Evolutionary conservation across 495 filamentous ascomycete species (phyloP), one percentile per base, ranked within the genome.

Genomic region (Penicillium coprophilum): DNA sequence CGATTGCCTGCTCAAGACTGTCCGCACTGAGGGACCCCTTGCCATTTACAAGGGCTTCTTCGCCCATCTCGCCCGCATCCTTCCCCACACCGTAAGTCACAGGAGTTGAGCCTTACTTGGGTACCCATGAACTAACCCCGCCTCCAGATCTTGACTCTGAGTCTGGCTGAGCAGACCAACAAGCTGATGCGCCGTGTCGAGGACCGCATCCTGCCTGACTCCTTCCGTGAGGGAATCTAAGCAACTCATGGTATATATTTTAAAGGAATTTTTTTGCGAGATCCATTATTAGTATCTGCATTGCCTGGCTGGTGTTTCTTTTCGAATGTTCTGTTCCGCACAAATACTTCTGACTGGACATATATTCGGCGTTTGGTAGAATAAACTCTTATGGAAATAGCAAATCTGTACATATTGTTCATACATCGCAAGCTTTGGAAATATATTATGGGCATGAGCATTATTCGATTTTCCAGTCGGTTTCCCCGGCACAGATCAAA

Each of bases 11-110:
- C 83, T 79, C 65, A 91, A 96, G 77, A 99, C 94, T 0, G 80
- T 99, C 62, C 84, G 84, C 66, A 96, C 91, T 0, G 94, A 99
- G 69, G 94, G 94, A 21, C 60, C 96, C 24, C 70, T 97, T 28
- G 94, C 94, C 54, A 93, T 99, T 46, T 99, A 99, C 77, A 99
- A 99, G 78, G 94, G 94, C 55, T 96, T 90, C 78, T 87, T 96
- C 61, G 95, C 94, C 19, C 94, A 99, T 76, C 73, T 99, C 50
- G 91, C 95, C 20, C 79, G 94, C 57, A 97, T 99, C 54, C 75
- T 97, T 52, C 94, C 94, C 27, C 94, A 99, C 67, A 99, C 94
- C 19, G 84, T 87, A 66, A 67, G 78, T 71, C 45, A 55, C n/a
- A 24, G 46, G 53, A 55, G 6, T 17, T 32, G 38, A 17, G 9